Percentiles rank a stretch among this genome's conserved stretches.
Evolutionary conservation across 148 eudicot species (phyloP).

Genomic region (Nepenthes mirabilis): DNA sequence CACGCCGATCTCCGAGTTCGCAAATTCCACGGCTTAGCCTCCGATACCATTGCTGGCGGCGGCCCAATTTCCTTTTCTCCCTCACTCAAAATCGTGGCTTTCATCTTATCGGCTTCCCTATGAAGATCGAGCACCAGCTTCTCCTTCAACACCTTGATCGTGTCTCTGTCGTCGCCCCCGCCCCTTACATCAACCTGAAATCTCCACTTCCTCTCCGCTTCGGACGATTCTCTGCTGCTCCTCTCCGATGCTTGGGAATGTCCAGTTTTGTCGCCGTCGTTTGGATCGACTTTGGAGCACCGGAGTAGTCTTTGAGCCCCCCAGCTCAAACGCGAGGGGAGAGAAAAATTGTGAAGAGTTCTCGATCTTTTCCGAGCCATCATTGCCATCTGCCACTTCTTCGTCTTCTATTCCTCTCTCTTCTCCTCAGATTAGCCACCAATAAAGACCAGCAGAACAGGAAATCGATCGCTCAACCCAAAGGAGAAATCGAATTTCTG

Average conservation of each 20-base stretch:
- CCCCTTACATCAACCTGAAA: neutral
- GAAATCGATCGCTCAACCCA: neutral
- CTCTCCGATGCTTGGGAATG: neutral
- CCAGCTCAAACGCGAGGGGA: conserved; percentile 43
- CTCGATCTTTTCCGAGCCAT: conserved; percentile 40
- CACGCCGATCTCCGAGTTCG: conserved; percentile 47
- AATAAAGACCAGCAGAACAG: too few species aligned
- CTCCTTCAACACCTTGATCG: conserved; percentile 46
- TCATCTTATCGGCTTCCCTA: conserved; percentile 41
- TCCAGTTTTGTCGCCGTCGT: conserved; percentile 8
- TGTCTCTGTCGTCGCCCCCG: conserved; percentile 13
- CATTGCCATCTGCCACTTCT: conserved; percentile 6
- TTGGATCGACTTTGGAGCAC: conserved; percentile 26
- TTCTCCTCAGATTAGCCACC: neutral
- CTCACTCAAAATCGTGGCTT: conserved; percentile 23
- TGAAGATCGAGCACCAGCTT: conserved; percentile 52
- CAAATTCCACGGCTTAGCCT: conserved; percentile 57
- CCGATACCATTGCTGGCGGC: conserved; percentile 8
- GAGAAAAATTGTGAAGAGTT: conserved; percentile 44
- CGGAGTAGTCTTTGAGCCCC: conserved; percentile 36
- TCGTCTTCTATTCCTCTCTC: conserved; percentile 1
- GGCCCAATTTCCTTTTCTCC: conserved; percentile 7
- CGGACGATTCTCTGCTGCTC: conserved; percentile 7
- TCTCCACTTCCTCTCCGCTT: conserved; percentile 9
- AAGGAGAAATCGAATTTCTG: too few species aligned